Evolutionary conservation across 495 filamentous ascomycete species (phyloP), one percentile per base, ranked within the genome.

Genomic region (Penicillium lagena): DNA sequence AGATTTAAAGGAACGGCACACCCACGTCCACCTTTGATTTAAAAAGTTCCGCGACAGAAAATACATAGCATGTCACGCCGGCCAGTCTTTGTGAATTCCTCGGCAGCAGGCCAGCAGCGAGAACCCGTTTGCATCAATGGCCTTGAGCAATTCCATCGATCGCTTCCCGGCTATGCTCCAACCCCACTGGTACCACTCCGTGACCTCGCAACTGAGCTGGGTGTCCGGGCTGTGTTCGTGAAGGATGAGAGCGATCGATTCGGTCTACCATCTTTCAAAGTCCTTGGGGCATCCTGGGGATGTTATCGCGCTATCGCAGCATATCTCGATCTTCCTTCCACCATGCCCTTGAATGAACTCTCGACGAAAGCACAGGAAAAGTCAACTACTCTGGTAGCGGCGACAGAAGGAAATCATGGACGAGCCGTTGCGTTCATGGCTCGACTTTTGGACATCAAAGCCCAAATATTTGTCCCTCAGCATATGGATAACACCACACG

Each of bases 271-370:
- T 73, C 84, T 0, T 89, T 88, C 73, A 90, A 90, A 58, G 81
- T 86, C 33, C 75, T 88, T 0, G 86, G 85, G 8, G 85, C 86
- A 0, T 83, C 81, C n/a, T 90, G 82, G 83, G 82, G 75, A 0
- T 68, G 73, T 37, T 81, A 78, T 49, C 73, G 75, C 31, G 78
- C 80, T 7, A 42, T 88, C 6, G 56, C 61, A 2, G 46, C 59
- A 1, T 46, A 64, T 6, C 56, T 79, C 12, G 58, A 51, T 1
- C 52, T 80, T 3, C 57, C 69, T 0, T 37, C 55, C 4, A 64
- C 64, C 7, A 46, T 59, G 2, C 41, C 58, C 15, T 31, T 81
- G 0, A 55, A 64, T 6, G 63, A 70, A 9, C 38, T 84, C 15
- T 50, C 60, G 28, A 50, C 4, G n/a, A 55, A 59, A 35, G 64